These are phyloP conservation scores for Aegilops bicornis DNA, from an alignment of 176 grass and related monocot species.

Conservation along the genomic window DNA sequence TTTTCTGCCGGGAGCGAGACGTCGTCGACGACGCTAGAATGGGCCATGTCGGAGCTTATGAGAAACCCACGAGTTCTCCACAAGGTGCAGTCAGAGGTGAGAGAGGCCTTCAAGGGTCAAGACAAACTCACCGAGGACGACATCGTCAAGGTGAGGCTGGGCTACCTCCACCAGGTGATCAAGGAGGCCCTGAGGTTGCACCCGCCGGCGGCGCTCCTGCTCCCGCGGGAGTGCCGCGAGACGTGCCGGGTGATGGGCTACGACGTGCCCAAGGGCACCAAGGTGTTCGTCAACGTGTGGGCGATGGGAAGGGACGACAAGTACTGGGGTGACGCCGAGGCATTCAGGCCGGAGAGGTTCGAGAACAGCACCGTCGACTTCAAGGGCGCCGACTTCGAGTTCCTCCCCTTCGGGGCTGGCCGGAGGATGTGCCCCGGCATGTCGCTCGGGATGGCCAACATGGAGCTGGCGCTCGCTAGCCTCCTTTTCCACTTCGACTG, in stretches of 20 bases:
- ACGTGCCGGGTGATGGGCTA: slow-evolving; percentile 34
- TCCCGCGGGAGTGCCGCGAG: slow-evolving; percentile 16
- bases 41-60: slow-evolving; percentile 27
- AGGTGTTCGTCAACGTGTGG: slow-evolving; percentile 40
- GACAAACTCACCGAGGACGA: slow-evolving; percentile 12
- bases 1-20: slow-evolving; percentile 34
- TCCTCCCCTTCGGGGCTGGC: slow-evolving; percentile 14
- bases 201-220: slow-evolving; percentile 23
- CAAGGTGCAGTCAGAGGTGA: slow-evolving; percentile 24
- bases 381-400: slow-evolving; percentile 23
- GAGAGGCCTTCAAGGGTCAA: slow-evolving; percentile 3
- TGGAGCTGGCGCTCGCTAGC: slow-evolving; percentile 5
- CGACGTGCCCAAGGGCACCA: slow-evolving; percentile 25
- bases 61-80: slow-evolving; percentile 26
- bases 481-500: slow-evolving; percentile 35
- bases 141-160: not conserved
- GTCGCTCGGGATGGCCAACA: slow-evolving; percentile 13
- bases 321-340: not conserved
- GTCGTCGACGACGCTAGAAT: slow-evolving; percentile 32
- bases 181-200: slow-evolving; percentile 48
- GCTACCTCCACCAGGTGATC: slow-evolving; percentile 29
- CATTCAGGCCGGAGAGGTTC: slow-evolving; percentile 32
- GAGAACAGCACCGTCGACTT: not conserved
- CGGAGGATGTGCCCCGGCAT: slow-evolving; percentile 6
- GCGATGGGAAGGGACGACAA: not conserved